Percentiles rank a stretch among this genome's conserved stretches.
phyloP scores from a whole-genome alignment of 371 early-diverging fungal species.

The Nematocida homosporus region DNA sequence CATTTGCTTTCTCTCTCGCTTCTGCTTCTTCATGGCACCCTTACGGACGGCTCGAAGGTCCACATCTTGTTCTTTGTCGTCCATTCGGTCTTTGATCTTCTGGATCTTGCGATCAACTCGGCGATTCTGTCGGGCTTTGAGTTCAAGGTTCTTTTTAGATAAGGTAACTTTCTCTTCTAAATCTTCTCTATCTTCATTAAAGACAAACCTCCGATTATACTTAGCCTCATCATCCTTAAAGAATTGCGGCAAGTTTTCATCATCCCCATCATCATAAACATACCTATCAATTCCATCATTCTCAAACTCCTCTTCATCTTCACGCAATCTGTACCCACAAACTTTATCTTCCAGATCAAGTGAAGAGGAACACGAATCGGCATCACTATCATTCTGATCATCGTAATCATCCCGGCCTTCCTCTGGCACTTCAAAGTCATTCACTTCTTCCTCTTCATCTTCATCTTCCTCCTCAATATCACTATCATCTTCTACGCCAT shows the following conservation, averaged over 20 bases:
- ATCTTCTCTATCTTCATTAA: constrained; percentile 53
- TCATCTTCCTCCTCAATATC: neutral
- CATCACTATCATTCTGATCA: constrained; percentile 50
- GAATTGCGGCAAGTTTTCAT: constrained; percentile 63
- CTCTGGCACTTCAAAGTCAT: constrained; percentile 35
- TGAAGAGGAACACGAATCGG: constrained; percentile 53
- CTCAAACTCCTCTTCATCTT: constrained; percentile 64
- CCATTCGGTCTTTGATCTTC: constrained; percentile 58
- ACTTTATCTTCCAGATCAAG: constrained; percentile 64
- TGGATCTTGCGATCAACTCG: constrained; percentile 61
- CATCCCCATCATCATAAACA: constrained; percentile 60
- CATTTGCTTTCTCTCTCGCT: constrained; percentile 55
- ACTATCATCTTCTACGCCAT: neutral
- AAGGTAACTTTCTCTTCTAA: constrained; percentile 38
- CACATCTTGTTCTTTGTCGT: constrained; percentile 60
- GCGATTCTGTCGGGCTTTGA: constrained; percentile 49
- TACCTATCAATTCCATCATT: constrained; percentile 65
- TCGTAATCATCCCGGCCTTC: constrained; percentile 51
- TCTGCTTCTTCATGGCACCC: constrained; percentile 57
- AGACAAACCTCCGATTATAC: constrained; percentile 54
- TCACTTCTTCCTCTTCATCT: constrained; percentile 4
- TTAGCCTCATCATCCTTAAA: constrained; percentile 60
- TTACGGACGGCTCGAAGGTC: constrained; percentile 64
- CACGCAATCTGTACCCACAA: constrained; percentile 59
- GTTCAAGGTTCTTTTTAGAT: constrained; percentile 64